Percentiles rank a stretch among this genome's conserved stretches.
phyloP scores from a whole-genome alignment of 2,329 filamentous ascomycete species.

The Botrytis sinoallii region DNA sequence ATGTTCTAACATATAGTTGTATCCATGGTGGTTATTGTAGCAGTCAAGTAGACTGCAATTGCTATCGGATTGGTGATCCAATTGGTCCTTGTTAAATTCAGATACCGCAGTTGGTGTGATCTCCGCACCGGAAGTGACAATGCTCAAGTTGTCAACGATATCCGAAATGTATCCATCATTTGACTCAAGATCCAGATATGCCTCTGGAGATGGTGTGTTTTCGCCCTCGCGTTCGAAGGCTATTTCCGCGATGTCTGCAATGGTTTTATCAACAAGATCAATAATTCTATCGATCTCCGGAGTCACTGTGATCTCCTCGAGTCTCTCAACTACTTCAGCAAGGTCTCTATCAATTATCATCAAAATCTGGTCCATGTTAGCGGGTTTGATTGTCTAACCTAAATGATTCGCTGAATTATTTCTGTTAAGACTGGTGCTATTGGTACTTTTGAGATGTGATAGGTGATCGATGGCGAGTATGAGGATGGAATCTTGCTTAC shows the following conservation, averaged over 20 bases:
- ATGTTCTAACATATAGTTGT: background rate
- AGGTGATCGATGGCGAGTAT: background rate
- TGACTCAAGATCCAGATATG: background rate
- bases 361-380: background rate
- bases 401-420: no score
- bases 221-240: background rate
- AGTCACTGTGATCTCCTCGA: background rate
- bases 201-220: background rate
- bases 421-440: background rate
- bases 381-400: background rate
- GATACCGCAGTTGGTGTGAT: background rate
- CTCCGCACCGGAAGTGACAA: background rate
- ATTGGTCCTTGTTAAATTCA: background rate
- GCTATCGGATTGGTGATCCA: background rate
- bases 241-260: background rate
- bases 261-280: background rate
- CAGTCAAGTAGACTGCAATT: background rate
- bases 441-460: no score
- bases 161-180: background rate
- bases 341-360: background rate
- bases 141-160: background rate
- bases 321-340: background rate
- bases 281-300: background rate
- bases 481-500: background rate
- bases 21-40: accelerated